phyloP scores from a whole-genome alignment of 2,329 filamentous ascomycete genomes.

The Bipolaris sorokiniana region DNA sequence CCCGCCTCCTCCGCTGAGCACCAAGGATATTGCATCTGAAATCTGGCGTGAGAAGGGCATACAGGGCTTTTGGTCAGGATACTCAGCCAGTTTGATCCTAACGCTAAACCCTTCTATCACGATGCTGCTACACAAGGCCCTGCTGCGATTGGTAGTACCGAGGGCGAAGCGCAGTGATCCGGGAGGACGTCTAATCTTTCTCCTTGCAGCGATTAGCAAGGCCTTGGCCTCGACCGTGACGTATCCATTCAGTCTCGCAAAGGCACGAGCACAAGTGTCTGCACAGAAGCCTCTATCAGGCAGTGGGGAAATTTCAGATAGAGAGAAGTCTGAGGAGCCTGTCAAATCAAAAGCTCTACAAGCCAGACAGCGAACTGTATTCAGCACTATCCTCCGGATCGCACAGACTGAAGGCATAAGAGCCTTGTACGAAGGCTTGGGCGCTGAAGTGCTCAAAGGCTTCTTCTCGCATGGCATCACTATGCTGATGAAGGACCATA shows the following conservation, averaged over 20 bases:
- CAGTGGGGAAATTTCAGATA: slow-evolving; percentile 36
- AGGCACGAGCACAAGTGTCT: slow-evolving; percentile 74
- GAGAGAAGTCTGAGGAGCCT: slow-evolving; percentile 33
- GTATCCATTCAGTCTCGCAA: slow-evolving; percentile 87
- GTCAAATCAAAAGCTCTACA: slow-evolving; percentile 28
- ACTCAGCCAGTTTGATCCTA: slow-evolving; percentile 78
- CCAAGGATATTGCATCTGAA: slow-evolving; percentile 65
- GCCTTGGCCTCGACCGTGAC: slow-evolving; percentile 76
- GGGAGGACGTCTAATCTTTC: slow-evolving; percentile 62
- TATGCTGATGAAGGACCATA: slow-evolving; percentile 82
- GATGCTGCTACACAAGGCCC: slow-evolving; percentile 77
- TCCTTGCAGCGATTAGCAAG: slow-evolving; percentile 79
- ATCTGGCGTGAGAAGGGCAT: slow-evolving; percentile 75
- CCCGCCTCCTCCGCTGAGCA: slow-evolving; percentile 41
- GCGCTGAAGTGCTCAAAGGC: slow-evolving; percentile 77
- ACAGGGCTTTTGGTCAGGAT: slow-evolving; percentile 84
- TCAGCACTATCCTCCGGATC: slow-evolving; percentile 66
- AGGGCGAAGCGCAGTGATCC: slow-evolving; percentile 60
- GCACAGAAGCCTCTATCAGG: slow-evolving; percentile 44
- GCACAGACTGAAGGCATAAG: slow-evolving; percentile 67
- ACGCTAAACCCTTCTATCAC: slow-evolving; percentile 88
- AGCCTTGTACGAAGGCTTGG: slow-evolving; percentile 77
- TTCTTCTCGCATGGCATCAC: slow-evolving; percentile 87
- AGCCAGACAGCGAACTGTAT: slow-evolving; percentile 59
- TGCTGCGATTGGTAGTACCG: slow-evolving; percentile 67